Evolutionary conservation across 2,329 filamentous ascomycete genomes (phyloP).

Genomic region (Cercospora sesami): DNA sequence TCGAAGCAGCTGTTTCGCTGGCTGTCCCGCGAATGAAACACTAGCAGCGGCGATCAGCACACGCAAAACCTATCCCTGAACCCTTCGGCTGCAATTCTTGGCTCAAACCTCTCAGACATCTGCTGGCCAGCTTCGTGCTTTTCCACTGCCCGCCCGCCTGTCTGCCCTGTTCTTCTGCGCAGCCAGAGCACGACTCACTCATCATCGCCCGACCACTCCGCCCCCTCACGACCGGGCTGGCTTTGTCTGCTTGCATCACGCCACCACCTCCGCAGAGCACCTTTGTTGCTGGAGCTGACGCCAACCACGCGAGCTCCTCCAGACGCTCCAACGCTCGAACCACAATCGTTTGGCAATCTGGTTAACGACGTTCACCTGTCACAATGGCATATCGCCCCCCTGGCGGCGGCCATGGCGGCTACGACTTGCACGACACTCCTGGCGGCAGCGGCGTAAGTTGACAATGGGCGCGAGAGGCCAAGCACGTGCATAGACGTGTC

Average conservation of each 20-base stretch:
- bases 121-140: slow-evolving; percentile 2
- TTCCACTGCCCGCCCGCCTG: background rate
- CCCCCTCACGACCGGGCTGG: background rate
- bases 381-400: slow-evolving; percentile 40
- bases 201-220: background rate
- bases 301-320: background rate
- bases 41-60: slow-evolving; percentile 11
- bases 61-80: slow-evolving; percentile 5
- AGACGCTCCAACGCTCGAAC: background rate
- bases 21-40: slow-evolving; percentile 7
- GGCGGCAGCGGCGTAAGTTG: slow-evolving; percentile 17
- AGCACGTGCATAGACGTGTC: slow-evolving; percentile 20
- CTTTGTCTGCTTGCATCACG: slow-evolving; percentile 7
- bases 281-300: slow-evolving; percentile 10
- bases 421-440: slow-evolving; percentile 32
- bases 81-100: slow-evolving; percentile 3
- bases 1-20: slow-evolving; percentile 6
- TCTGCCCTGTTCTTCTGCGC: background rate
- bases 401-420: slow-evolving; percentile 35
- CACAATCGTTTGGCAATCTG: background rate
- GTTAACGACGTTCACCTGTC: background rate
- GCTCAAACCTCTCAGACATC: background rate
- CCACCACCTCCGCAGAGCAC: background rate
- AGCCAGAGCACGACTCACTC: background rate
- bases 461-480: background rate